phyloP scores from a whole-genome alignment of 306 rosid species.

The Benincasa hispida region DNA sequence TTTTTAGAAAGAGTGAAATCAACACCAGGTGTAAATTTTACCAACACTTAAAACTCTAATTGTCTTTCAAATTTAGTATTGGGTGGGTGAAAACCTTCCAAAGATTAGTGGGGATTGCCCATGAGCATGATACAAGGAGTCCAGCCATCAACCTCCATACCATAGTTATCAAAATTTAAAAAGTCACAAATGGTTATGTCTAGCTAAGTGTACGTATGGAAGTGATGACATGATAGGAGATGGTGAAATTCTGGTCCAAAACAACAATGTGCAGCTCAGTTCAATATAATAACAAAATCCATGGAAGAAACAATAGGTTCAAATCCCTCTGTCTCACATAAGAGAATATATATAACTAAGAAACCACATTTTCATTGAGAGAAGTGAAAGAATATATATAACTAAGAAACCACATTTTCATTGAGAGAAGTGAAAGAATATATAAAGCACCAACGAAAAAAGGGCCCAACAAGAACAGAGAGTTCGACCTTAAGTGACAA shows the following conservation, averaged over 20 bases:
- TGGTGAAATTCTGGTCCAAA: not conserved
- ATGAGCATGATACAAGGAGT: not conserved
- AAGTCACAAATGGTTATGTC: not conserved
- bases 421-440: no score
- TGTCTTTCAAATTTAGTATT: not conserved
- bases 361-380: no score
- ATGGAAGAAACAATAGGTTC: not conserved
- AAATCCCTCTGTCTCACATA: not conserved
- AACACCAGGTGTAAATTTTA: not conserved
- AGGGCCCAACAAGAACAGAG: no score
- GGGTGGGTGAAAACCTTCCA: not conserved
- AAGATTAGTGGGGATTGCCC: not conserved
- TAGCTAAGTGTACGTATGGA: not conserved
- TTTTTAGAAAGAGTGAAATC: not conserved
- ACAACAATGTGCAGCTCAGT: not conserved
- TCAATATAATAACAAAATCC: not conserved
- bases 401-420: no score
- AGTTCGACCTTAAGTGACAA: no score
- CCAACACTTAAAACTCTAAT: not conserved
- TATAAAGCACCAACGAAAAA: no score
- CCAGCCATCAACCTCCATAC: not conserved
- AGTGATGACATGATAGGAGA: not conserved
- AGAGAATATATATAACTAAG: not conserved
- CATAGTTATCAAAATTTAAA: not conserved
- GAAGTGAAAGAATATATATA: no score